phyloP scores from a whole-genome alignment of 441 rosid genomes.

The Theobroma grandiflorum region DNA sequence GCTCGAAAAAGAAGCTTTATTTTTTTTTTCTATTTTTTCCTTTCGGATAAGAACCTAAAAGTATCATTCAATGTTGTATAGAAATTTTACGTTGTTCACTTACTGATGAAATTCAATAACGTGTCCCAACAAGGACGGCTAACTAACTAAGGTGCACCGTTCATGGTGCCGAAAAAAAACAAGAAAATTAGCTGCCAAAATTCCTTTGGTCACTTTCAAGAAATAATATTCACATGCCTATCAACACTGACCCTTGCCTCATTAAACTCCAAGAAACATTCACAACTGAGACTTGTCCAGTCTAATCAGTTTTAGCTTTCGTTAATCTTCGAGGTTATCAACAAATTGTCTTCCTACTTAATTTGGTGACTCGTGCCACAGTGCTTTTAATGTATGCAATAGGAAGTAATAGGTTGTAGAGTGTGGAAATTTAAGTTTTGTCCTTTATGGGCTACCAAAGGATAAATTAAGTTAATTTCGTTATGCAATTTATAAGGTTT shows the following conservation, averaged over 20 bases:
- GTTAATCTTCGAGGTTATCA: neutral
- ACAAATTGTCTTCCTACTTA: neutral
- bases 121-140: constrained; percentile 14
- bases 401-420: neutral
- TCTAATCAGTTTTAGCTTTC: constrained; percentile 21
- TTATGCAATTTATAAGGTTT: neutral
- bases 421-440: neutral
- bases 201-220: constrained; percentile 8
- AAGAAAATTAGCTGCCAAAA: constrained; percentile 13
- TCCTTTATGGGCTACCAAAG: neutral
- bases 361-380: neutral
- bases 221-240: constrained; percentile 13
- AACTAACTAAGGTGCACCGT: neutral
- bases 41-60: neutral
- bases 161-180: neutral
- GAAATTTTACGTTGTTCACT: neutral
- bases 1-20: neutral
- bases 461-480: neutral
- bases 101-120: neutral
- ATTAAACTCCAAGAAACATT: neutral
- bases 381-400: no score
- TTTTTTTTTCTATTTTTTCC: neutral
- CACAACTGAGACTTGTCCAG: neutral
- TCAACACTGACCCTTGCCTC: neutral
- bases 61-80: neutral